Base-by-base conservation (phyloP, 495 filamentous ascomycete species). In the Massariosphaeria phaeospora region DNA sequence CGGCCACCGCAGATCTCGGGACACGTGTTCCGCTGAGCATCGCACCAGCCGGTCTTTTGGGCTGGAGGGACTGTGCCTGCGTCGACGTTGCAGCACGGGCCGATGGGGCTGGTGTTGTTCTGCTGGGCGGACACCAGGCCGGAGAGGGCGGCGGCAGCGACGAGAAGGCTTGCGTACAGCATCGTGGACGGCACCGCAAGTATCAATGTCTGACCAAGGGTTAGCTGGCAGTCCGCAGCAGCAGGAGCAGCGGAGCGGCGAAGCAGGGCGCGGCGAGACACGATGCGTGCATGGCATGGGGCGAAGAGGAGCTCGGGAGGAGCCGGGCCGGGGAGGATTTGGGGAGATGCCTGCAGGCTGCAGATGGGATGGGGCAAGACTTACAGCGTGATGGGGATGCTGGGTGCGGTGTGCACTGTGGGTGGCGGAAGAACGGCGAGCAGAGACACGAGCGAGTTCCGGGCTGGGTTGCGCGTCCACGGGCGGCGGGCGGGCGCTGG, bases 101-200 rank as follows among this genome's bases (percentile, higher is more conserved):
- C 13, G 25, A 40, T 10, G 31, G n/a, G 13, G 15, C 18, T 52
- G 31, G 49, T 47, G 48, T 21, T 33, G 59, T 64, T 68, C 55
- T 72, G 69, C 58, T 72, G 70, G 25, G 70, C 69, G 30, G 58
- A 60, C 38, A 50, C 66, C 38, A 69, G 41, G 57, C 66, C 51
- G 55, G 63, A 26, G 47, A 70, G 54, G 67, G 69, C 56, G 41
- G 65, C 33, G 39, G 54, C 61, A 47, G 63, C 63, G 62, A 67
- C 25, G 59, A 71, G 59, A 48, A 70, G 61, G 36, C 63, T 61
- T 2, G 64, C 59, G 66, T 58, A 69, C 55, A 70, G 51, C 70
- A 72, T 72, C 27, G 61, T 53, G 49, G 30, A 53, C 35, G 31
- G 55, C 18, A 31, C 11, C 24, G 42, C 9, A 40, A 45, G 55